Conservation (phyloP, 306 rosid genomes). For the Malus fusca region DNA sequence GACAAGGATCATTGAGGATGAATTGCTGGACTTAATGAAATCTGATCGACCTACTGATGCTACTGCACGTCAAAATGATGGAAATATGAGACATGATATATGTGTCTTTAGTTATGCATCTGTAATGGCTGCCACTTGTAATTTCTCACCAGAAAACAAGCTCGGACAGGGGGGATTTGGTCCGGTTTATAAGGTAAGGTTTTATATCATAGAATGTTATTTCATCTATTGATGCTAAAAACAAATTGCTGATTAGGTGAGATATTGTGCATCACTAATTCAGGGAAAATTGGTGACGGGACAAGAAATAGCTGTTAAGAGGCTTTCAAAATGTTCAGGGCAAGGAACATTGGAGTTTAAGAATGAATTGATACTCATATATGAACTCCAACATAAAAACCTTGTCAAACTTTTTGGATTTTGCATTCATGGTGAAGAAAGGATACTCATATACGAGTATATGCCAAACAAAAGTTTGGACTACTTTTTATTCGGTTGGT, state of each 20-base stretch:
- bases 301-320: constrained; percentile 5
- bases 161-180: constrained; percentile 35
- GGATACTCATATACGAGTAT: constrained; percentile 17
- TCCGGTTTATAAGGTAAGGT: constrained; percentile 25
- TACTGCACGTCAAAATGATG: not conserved
- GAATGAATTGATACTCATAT: no score
- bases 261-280: not conserved
- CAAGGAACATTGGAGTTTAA: constrained; percentile 24
- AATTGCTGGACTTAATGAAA: not conserved
- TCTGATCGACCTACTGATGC: not conserved
- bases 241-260: not conserved
- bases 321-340: constrained; percentile 17
- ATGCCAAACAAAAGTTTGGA: constrained; percentile 15
- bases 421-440: constrained; percentile 20
- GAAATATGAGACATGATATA: not conserved
- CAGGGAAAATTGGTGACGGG: constrained; percentile 6
- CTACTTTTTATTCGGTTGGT: constrained; percentile 23
- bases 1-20: not conserved
- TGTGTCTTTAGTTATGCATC: constrained; percentile 6
- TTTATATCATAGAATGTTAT: not conserved
- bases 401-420: constrained; percentile 16
- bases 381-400: constrained; percentile 13
- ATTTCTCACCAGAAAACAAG: constrained; percentile 10
- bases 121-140: constrained; percentile 18
- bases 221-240: not conserved